These are phyloP conservation scores for Fagus crenata DNA, from an alignment of 306 rosid genomes.

Conservation along the genomic window DNA sequence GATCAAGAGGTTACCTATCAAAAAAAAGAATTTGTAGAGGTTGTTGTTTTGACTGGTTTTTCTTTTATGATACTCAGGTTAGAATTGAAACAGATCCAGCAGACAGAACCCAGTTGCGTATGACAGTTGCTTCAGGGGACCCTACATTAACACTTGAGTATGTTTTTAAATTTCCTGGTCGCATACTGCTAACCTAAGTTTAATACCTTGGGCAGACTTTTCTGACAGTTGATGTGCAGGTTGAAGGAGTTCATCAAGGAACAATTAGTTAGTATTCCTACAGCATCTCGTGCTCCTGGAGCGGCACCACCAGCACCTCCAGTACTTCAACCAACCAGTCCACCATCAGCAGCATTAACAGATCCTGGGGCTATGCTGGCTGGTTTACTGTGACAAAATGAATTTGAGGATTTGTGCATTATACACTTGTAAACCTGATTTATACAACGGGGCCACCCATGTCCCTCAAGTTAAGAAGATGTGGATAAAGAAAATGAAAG, in stretches of 20 bases:
- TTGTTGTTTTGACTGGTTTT: slow-evolving; percentile 21
- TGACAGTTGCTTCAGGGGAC: slow-evolving; percentile 98
- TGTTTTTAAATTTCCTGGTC: slow-evolving; percentile 32
- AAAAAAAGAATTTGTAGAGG: neutral
- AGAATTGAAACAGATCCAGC: slow-evolving; percentile 99
- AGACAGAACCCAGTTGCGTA: slow-evolving; percentile 94
- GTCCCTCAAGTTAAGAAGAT: slow-evolving; percentile 37
- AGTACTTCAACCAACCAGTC: slow-evolving; percentile 47
- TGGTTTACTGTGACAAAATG: slow-evolving; percentile 67
- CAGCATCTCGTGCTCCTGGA: slow-evolving; percentile 36
- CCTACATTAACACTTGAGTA: slow-evolving; percentile 86
- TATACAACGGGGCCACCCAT: slow-evolving; percentile 50
- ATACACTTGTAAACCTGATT: slow-evolving; percentile 68
- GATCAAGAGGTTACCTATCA: too few relatives aligned
- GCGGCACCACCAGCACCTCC: slow-evolving; percentile 54
- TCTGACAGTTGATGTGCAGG: slow-evolving; percentile 50
- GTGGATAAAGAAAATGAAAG: slow-evolving; percentile 39
- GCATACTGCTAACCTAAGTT: neutral
- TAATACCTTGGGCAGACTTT: slow-evolving; percentile 7
- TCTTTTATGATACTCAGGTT: slow-evolving; percentile 46
- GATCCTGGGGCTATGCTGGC: slow-evolving; percentile 99
- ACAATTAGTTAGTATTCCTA: slow-evolving; percentile 67
- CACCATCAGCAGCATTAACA: slow-evolving; percentile 47
- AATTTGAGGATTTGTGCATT: slow-evolving; percentile 45
- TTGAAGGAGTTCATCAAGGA: slow-evolving; percentile 96